Percentiles rank a stretch among this genome's conserved stretches.
Conservation (phyloP, 2,329 filamentous ascomycete genomes). For the Cladosporium sp. region DNA sequence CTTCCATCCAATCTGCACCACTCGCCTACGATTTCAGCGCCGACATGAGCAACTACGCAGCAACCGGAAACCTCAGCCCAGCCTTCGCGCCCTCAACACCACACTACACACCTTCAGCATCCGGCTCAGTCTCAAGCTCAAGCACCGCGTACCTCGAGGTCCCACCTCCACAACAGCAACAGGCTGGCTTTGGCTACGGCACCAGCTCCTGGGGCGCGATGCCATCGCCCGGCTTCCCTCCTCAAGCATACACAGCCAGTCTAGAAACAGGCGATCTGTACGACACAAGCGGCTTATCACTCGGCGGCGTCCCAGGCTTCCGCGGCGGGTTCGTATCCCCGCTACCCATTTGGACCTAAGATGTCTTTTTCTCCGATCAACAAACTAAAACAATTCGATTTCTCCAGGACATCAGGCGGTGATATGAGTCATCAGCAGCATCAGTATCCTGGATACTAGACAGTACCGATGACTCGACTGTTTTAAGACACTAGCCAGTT, state of each 20-base stretch:
- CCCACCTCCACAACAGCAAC: constrained; percentile 22
- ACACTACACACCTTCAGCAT: constrained; percentile 31
- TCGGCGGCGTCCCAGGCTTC: constrained; percentile 17
- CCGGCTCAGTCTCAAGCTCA: constrained; percentile 24
- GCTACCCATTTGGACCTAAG: constrained; percentile 31
- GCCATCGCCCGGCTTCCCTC: constrained; percentile 31
- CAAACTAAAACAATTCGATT: constrained; percentile 21
- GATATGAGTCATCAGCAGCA: constrained; percentile 10
- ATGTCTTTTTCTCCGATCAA: constrained; percentile 7
- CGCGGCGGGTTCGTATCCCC: constrained; percentile 33
- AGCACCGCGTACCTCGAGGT: constrained; percentile 42
- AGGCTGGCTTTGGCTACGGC: constrained; percentile 25
- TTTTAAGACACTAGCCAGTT: no score
- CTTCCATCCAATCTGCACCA: constrained; percentile 2
- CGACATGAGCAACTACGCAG: constrained; percentile 5
- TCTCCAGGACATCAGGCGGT: constrained; percentile 24
- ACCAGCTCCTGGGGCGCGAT: constrained; percentile 30
- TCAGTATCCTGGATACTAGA: constrained; percentile 13
- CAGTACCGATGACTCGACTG: no score
- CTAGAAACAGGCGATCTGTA: constrained; percentile 5
- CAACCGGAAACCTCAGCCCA: constrained; percentile 42
- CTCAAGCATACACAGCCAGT: constrained; percentile 26
- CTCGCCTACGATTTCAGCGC: constrained; percentile 17
- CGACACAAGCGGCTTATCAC: constrained; percentile 9
- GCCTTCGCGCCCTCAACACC: constrained; percentile 47